A percentile compares a stretch with the other conserved stretches of the same genome.
Evolutionary conservation across 352 stramenopile species (phyloP).

Genomic region (Phytophthora macrochlamydospora): DNA sequence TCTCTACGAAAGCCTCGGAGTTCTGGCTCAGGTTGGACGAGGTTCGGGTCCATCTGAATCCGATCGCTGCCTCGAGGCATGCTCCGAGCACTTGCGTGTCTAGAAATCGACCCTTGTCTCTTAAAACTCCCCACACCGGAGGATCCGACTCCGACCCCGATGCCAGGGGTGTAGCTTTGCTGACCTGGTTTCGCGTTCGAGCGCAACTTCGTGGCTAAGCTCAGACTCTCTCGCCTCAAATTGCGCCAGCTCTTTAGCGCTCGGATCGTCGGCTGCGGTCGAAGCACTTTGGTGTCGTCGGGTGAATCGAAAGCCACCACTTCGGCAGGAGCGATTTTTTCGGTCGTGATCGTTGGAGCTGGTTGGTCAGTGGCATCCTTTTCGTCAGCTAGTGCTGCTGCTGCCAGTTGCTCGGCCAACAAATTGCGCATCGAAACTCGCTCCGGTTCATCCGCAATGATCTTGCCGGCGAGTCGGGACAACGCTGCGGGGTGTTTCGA

Average conservation of each 20-base stretch:
- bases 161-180: slow-evolving; percentile 14
- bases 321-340: slow-evolving; percentile 10
- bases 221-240: slow-evolving; percentile 12
- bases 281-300: slow-evolving; percentile 44
- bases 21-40: slow-evolving; percentile 18
- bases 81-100: slow-evolving; percentile 17
- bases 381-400: too few relatives aligned
- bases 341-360: background rate
- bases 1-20: slow-evolving; percentile 8
- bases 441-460: slow-evolving; percentile 61
- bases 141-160: slow-evolving; percentile 21
- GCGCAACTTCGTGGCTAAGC: slow-evolving; percentile 23
- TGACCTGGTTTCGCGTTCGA: slow-evolving; percentile 10
- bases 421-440: slow-evolving; percentile 70
- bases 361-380: slow-evolving; percentile 1
- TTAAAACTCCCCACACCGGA: slow-evolving; percentile 13
- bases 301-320: slow-evolving; percentile 27
- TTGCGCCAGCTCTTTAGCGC: slow-evolving; percentile 60
- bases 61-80: slow-evolving; percentile 8
- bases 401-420: slow-evolving; percentile 16
- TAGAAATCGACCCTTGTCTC: slow-evolving; percentile 9
- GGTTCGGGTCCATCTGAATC: slow-evolving; percentile 8
- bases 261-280: slow-evolving; percentile 37
- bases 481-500: slow-evolving; percentile 15
- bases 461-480: slow-evolving; percentile 2